Conservation (phyloP, 2,329 filamentous ascomycete genomes). For the Laburnicola sp. region DNA sequence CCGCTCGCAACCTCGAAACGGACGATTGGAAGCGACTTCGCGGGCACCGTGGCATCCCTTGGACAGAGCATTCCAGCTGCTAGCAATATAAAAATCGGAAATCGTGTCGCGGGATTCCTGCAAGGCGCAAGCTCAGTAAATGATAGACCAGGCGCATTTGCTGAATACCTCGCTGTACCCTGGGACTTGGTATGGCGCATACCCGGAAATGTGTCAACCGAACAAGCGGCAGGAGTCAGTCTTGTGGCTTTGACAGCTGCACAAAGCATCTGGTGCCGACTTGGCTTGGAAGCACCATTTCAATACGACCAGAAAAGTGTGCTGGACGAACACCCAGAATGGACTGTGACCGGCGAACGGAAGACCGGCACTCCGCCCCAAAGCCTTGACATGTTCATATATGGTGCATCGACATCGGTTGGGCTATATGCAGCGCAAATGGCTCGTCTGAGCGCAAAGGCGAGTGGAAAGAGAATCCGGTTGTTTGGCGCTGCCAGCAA, state of each 20-base stretch:
- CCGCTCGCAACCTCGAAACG: constrained; percentile 42
- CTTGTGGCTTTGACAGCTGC: constrained; percentile 51
- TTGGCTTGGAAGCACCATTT: constrained; percentile 46
- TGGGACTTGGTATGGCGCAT: constrained; percentile 48
- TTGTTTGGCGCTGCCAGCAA: constrained; percentile 33
- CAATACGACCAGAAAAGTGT: constrained; percentile 16
- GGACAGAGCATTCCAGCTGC: constrained; percentile 15
- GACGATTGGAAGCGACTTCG: constrained; percentile 49
- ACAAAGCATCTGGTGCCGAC: constrained; percentile 46
- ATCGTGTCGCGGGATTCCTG: constrained; percentile 48
- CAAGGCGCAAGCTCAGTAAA: constrained; percentile 51
- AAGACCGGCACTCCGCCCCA: background rate
- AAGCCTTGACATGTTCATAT: constrained; percentile 31
- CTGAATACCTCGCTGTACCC: constrained; percentile 45
- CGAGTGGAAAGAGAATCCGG: constrained; percentile 19
- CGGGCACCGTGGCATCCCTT: constrained; percentile 38
- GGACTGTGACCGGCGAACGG: background rate
- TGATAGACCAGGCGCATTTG: constrained; percentile 51
- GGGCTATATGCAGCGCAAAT: constrained; percentile 41
- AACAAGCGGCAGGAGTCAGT: constrained; percentile 48
- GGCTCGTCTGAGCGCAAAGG: constrained; percentile 23
- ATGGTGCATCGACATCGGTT: constrained; percentile 42
- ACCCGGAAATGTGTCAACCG: constrained; percentile 35
- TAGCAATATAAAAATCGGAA: constrained; percentile 24
- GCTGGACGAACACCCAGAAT: constrained; percentile 17